Evolutionary conservation across 305 asterid species (phyloP), one percentile per base, ranked within the genome.

Genomic region (Stenogyne calaminthoides): DNA sequence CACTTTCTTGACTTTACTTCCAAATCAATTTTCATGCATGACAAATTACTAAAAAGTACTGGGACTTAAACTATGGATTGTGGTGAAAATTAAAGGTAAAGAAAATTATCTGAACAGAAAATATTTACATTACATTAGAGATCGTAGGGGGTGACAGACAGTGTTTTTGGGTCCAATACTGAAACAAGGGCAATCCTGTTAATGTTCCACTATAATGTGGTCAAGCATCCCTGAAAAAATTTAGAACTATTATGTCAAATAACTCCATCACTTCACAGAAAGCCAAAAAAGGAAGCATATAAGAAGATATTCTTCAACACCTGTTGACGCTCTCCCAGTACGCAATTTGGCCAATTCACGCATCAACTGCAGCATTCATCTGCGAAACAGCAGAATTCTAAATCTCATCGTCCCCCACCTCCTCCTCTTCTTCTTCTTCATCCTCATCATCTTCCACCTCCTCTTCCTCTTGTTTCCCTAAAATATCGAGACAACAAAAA

Each of bases 151-250:
- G 92, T 84, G 72, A 94, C 87, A 1, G 96, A 86, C 47, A 94
- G 87, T 47, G 98, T 94, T 82, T 88, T 94, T 3, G 97, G 69
- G 79, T 94, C 98, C 69, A 90, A 82, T 57, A 89, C 97, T 19
- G 97, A 94, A 76, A 94, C 95, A 56, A 83, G 91, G 34, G 98
- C 97, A 83, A 94, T 87, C 88, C 98, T 85, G 84, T 72, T 85
- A 52, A 69, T 86, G 80, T 70, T 93, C 97, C 36, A 94, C 97
- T 84, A 87, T 86, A 74, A 94, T 91, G 83, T 94, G 98, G 77
- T 91, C 97, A 80, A 94, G 89, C 91, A 91, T 89, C 77, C 98
- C 98, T 93, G 90, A 76, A 71, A 79, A n/a, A 46, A 39, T 55
- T 10, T 52, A 56, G 27, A 71, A 55, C 44, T 22, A 59, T 54